A percentile compares a stretch with the other conserved stretches of the same genome.
These are phyloP conservation scores for Fusarium albidum DNA, from an alignment of 2,329 filamentous ascomycete species.

Conservation along the genomic window DNA sequence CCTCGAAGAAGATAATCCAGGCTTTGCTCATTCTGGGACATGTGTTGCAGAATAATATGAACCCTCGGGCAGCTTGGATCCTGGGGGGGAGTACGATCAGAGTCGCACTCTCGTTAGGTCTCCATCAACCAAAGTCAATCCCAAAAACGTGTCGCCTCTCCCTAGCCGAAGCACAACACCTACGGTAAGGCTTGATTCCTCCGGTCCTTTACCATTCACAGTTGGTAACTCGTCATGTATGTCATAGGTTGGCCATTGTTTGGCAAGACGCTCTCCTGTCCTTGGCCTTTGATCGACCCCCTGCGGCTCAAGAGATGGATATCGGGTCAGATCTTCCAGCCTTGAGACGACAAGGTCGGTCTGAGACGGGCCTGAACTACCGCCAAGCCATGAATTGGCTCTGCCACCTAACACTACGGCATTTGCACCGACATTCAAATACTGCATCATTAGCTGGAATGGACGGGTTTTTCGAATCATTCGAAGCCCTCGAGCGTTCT, in stretches of 20 bases:
- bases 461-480: background rate
- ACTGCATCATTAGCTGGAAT: background rate
- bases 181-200: slow-evolving; percentile 6
- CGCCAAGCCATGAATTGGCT: slow-evolving; percentile 31
- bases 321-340: slow-evolving; percentile 10
- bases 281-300: slow-evolving; percentile 25
- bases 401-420: slow-evolving; percentile 11
- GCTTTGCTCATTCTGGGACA: slow-evolving; percentile 29
- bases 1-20: slow-evolving; percentile 21
- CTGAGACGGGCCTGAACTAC: slow-evolving; percentile 5
- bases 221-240: background rate
- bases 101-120: slow-evolving; percentile 21
- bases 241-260: slow-evolving; percentile 21
- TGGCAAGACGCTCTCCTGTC: slow-evolving; percentile 33
- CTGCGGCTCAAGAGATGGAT: slow-evolving; percentile 24
- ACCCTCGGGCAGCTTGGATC: slow-evolving; percentile 31
- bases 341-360: background rate
- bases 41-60: slow-evolving; percentile 32
- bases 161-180: slow-evolving; percentile 5
- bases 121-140: slow-evolving; percentile 15
- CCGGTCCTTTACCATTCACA: accelerated
- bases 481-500: slow-evolving; percentile 7
- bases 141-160: background rate
- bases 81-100: slow-evolving; percentile 28
- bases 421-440: background rate